Conservation (phyloP, 164 flowering plant species). For the Piper longum region DNA sequence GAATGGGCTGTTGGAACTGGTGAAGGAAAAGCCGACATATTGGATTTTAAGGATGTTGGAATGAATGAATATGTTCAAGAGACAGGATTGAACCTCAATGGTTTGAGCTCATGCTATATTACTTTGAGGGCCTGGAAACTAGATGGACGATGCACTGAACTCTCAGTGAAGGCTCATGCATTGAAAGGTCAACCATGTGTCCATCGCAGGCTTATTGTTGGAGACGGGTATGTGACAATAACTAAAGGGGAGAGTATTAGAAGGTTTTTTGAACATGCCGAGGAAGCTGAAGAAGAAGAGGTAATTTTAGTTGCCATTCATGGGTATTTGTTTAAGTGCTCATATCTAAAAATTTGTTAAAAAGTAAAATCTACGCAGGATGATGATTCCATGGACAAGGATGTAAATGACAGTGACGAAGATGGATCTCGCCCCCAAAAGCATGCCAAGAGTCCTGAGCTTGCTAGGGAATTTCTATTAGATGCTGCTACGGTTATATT, state of each 20-base stretch:
- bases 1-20: conserved; percentile 97
- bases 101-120: conserved; percentile 68
- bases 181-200: conserved; percentile 89
- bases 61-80: conserved; percentile 60
- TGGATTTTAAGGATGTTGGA: conserved; percentile 91
- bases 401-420: conserved; percentile 90
- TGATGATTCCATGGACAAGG: conserved; percentile 93
- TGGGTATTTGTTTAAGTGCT: background rate
- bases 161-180: conserved; percentile 92
- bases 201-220: conserved; percentile 86
- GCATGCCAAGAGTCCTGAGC: conserved; percentile 99
- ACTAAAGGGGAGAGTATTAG: conserved; percentile 76
- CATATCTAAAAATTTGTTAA: background rate
- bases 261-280: conserved; percentile 96
- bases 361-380: conserved; percentile 32
- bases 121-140: conserved; percentile 82
- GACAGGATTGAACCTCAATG: conserved; percentile 68
- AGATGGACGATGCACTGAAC: conserved; percentile 84
- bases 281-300: conserved; percentile 99
- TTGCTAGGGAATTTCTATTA: conserved; percentile 96
- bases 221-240: conserved; percentile 85
- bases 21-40: conserved; percentile 87
- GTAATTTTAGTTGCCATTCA: conserved; percentile 15
- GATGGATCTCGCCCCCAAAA: conserved; percentile 96
- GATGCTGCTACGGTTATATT: conserved; percentile 98